Evolutionary conservation across 805 yeast genomes (phyloP), one percentile per base, ranked within the genome.

Genomic region (Scheffersomyces coipomensis): DNA sequence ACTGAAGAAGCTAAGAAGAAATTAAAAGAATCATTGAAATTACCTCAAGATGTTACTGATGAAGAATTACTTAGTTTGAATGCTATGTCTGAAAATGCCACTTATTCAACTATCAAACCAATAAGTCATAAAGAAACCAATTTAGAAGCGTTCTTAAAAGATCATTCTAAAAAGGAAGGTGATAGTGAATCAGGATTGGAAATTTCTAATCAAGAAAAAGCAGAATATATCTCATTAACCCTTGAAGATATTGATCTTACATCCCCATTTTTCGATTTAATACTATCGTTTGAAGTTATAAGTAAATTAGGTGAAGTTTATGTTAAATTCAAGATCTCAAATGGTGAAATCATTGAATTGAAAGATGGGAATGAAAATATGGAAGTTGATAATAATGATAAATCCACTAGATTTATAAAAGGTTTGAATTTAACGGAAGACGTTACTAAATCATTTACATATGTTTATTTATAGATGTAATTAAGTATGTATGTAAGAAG

Each of bases 31-130:
- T 53, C 71, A 3, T 53, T 68, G 26, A 62, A 62, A 37, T 46
- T 69, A 18, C 46, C 71, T 3, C 53, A 55, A 26, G 64, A 65
- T 37, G 68, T 64, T 17, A 60, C 70, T 1, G 68, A 66, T 38
- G 72, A 66, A 37, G 72, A 69, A 44, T 51, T 68, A 10, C 39
- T 63, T 16, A 64, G 66, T 7, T 49, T 69, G 33, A 62, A 51
- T 48, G 58, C 66, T 2, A 48, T 60, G 2, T 44, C 60, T 3
- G 62, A 60, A 15, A 53, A 48, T n/a, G 49, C 55, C 3, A 34
- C 48, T 4, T 50, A 34, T 35, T 49, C 48, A 5, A 44, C 51
- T 26, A 50, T 42, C 13, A 53, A 52, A 33, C 46, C 49, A 12
- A 38, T 35, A 17, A 47, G 39, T 29, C 38, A 43, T 13, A 38